Percentiles rank a stretch among this genome's conserved stretches.
Conservation (phyloP, 805 yeast genomes). For the Metschnikowia dekortorum region DNA sequence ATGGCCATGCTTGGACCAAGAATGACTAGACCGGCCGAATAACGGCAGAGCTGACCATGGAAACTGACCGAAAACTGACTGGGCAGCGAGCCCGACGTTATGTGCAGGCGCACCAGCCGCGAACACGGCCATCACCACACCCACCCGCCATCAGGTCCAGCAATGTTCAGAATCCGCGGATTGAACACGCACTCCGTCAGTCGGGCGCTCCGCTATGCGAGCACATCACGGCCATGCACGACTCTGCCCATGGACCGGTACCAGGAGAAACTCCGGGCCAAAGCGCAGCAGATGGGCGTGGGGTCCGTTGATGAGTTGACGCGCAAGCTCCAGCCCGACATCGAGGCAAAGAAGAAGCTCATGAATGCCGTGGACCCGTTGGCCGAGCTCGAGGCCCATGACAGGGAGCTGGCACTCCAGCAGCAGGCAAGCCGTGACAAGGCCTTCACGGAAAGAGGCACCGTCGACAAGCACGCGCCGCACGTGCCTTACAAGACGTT, state of each 20-base stretch:
- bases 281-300: conserved; percentile 33
- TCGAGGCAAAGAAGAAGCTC: conserved; percentile 51
- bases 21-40: too few relatives aligned
- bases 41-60: too few relatives aligned
- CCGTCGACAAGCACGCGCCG: conserved; percentile 33
- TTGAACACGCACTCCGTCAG: background rate
- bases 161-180: background rate
- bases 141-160: background rate
- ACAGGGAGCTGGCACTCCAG: conserved; percentile 34
- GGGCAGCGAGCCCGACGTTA: too few relatives aligned
- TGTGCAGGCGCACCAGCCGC: background rate
- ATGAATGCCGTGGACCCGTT: conserved; percentile 66
- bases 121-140: background rate
- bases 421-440: conserved; percentile 19
- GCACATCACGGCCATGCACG: background rate
- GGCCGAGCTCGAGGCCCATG: conserved; percentile 57
- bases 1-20: too few relatives aligned
- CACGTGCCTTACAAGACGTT: conserved; percentile 64
- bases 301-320: conserved; percentile 55
- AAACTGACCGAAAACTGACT: too few relatives aligned
- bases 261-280: conserved; percentile 30
- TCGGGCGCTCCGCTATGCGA: background rate
- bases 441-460: conserved; percentile 21
- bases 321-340: conserved; percentile 55
- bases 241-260: conserved; percentile 17